phyloP scores from a whole-genome alignment of 2,329 filamentous ascomycete genomes.

The Graphilbum fragrans region DNA sequence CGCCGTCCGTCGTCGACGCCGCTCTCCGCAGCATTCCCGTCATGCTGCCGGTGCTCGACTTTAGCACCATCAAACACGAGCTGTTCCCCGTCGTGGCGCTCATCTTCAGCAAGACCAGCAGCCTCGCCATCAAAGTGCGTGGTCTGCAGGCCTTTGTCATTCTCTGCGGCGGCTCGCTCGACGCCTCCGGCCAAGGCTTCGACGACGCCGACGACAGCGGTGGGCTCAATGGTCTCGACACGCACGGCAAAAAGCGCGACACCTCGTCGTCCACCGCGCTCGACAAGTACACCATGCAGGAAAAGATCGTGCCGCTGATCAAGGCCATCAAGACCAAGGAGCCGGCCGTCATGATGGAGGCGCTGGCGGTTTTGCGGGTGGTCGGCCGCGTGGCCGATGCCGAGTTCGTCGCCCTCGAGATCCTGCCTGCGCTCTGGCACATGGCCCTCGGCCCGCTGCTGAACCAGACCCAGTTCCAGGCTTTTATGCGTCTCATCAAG shows the following conservation, averaged over 20 bases:
- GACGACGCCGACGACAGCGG: conserved; percentile 42
- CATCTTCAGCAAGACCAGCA: conserved; percentile 88
- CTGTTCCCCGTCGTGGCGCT: conserved; percentile 83
- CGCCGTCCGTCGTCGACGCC: conserved; percentile 79
- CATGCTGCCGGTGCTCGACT: conserved; percentile 82
- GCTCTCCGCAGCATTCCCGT: conserved; percentile 66
- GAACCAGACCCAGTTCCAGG: conserved; percentile 75
- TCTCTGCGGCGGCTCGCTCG: conserved; percentile 68
- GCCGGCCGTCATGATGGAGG: conserved; percentile 92
- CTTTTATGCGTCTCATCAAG: conserved; percentile 84
- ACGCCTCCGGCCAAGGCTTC: conserved; percentile 27
- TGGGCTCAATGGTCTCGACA: conserved; percentile 61
- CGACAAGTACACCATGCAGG: conserved; percentile 97
- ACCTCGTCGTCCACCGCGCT: conserved; percentile 62
- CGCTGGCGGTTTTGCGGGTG: conserved; percentile 71
- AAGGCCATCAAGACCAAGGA: conserved; percentile 96
- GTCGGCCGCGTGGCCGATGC: conserved; percentile 73
- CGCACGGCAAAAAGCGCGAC: conserved; percentile 34
- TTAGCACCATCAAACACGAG: conserved; percentile 93
- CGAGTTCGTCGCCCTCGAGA: conserved; percentile 85
- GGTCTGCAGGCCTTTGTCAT: conserved; percentile 83
- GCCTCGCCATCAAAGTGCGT: conserved; percentile 86
- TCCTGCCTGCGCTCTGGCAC: conserved; percentile 79
- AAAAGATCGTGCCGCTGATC: conserved; percentile 85
- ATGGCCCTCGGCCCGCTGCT: conserved; percentile 87